These are phyloP conservation scores for Penicillium sclerotiorum DNA, from an alignment of 2,329 filamentous ascomycete genomes.

Conservation along the genomic window DNA sequence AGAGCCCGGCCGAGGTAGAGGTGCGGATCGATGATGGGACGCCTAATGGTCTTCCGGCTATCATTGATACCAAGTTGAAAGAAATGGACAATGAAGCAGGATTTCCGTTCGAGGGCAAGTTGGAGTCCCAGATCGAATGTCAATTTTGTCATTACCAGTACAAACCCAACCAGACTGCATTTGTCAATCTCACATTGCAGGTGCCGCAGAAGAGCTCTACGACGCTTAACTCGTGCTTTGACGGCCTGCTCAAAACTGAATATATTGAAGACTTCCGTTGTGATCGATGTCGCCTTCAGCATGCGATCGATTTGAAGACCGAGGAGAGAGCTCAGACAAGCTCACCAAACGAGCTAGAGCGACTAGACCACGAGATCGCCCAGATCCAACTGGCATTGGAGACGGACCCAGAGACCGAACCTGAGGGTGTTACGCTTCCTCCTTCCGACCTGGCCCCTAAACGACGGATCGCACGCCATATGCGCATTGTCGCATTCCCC, in stretches of 20 bases:
- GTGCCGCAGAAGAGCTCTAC: slow-evolving; percentile 84
- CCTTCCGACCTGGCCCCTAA: slow-evolving; percentile 74
- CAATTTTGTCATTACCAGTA: slow-evolving; percentile 87
- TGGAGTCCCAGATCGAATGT: slow-evolving; percentile 95
- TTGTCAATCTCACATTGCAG: slow-evolving; percentile 88
- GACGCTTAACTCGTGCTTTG: slow-evolving; percentile 83
- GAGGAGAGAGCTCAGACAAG: slow-evolving; percentile 60
- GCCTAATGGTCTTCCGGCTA: slow-evolving; percentile 34
- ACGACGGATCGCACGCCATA: slow-evolving; percentile 82
- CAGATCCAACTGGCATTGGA: slow-evolving; percentile 71
- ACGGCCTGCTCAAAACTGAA: slow-evolving; percentile 91
- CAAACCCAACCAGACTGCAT: slow-evolving; percentile 77
- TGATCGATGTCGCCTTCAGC: slow-evolving; percentile 84
- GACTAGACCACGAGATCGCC: slow-evolving; percentile 61
- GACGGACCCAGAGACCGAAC: slow-evolving; percentile 77
- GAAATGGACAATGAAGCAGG: slow-evolving; percentile 52
- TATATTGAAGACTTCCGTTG: slow-evolving; percentile 97
- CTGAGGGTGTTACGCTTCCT: slow-evolving; percentile 73
- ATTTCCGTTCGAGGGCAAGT: slow-evolving; percentile 88
- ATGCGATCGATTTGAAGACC: slow-evolving; percentile 69
- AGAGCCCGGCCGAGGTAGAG: slow-evolving; percentile 33
- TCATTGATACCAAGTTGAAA: slow-evolving; percentile 42
- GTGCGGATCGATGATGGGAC: slow-evolving; percentile 42
- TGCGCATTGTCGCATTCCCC: slow-evolving; percentile 83
- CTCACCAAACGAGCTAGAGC: slow-evolving; percentile 55